Evolutionary conservation across 345 rosid species (phyloP), one percentile per base, ranked within the genome.

Genomic region (Kandelia obovata): DNA sequence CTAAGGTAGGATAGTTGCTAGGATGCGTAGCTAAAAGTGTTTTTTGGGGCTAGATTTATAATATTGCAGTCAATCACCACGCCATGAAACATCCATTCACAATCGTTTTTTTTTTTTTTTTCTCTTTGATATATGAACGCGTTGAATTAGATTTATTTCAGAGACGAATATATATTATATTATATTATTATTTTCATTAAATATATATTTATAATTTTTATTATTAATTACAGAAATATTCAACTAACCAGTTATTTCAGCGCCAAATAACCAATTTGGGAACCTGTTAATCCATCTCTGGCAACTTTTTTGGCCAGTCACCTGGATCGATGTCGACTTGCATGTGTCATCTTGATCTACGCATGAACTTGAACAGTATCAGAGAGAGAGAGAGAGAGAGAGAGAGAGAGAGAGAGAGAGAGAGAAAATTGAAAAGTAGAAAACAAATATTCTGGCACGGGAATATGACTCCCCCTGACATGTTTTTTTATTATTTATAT

Each of bases 281-380:
- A 34, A 34, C 6, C 37, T 1, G 37, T 34, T 34, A 34, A 34
- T 34, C 37, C 37, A 7, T 7, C 37, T 34, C 9, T 73, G 75
- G 59, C 75, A 69, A 69, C 55, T 72, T 71, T 63, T 71, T 59
- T 31, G 62, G 61, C 7, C 65, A 13, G 26, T 71, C 59, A 43
- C 57, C 47, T 47, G 62, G 64, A 76, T 71, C 5, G 19, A 43
- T 3, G 69, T 73, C 78, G 86, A 83, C 84, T 73, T 73, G 70
- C 76, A 62, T 69, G 65, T 69, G 70, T 53, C 70, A 7, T 51
- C 25, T 30, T 43, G 49, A 13, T 23, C 30, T 21, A 37, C 70
- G 76, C 78, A 71, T 83, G 82, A 65, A n/a, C 64, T 70, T 70
- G 73, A 80, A 67, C 65, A 79, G 62, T 51, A 6, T n/a, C 27